Evolutionary conservation across 805 yeast genomes (phyloP).

Genomic region (Yarrowia sp.): DNA sequence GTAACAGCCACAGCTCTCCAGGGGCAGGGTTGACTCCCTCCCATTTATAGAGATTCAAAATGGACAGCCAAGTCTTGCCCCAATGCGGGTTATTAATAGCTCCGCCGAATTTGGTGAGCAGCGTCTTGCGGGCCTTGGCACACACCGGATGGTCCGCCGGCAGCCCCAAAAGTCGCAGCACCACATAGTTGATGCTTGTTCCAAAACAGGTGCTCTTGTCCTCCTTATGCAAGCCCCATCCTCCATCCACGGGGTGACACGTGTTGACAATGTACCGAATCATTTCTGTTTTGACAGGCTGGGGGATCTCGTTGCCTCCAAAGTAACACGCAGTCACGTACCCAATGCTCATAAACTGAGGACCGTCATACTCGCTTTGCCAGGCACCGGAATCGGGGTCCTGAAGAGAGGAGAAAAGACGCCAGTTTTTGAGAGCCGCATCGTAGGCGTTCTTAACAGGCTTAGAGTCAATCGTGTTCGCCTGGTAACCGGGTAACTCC

Average conservation of each 20-base stretch:
- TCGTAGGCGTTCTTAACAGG: slow-evolving; percentile 56
- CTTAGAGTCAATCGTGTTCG: slow-evolving; percentile 36
- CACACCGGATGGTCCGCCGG: slow-evolving; percentile 77
- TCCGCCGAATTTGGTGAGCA: slow-evolving; percentile 75
- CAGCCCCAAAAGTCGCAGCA: slow-evolving; percentile 81
- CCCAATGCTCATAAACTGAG: slow-evolving; percentile 96
- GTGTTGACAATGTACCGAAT: slow-evolving; percentile 87
- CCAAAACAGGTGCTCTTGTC: slow-evolving; percentile 97
- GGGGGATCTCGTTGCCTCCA: slow-evolving; percentile 71
- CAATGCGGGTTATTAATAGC: slow-evolving; percentile 93
- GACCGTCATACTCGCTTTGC: slow-evolving; percentile 95
- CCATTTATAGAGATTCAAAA: slow-evolving; percentile 85
- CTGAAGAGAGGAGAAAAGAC: slow-evolving; percentile 72
- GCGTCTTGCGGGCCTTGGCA: slow-evolving; percentile 72
- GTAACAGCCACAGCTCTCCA: slow-evolving; percentile 81
- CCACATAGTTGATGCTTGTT: slow-evolving; percentile 84
- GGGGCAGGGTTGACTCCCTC: slow-evolving; percentile 99
- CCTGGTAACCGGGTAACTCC: slow-evolving; percentile 40
- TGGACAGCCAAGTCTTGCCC: slow-evolving; percentile 93
- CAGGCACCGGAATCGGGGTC: slow-evolving; percentile 80
- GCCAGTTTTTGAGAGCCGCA: slow-evolving; percentile 76
- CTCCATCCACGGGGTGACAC: slow-evolving; percentile 98
- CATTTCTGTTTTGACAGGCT: slow-evolving; percentile 69
- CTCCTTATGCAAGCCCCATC: slow-evolving; percentile 95
- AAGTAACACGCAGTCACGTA: slow-evolving; percentile 77